Evolutionary conservation across 192 early-diverging fungal species (phyloP).

Genomic region (Dispira simplex): DNA sequence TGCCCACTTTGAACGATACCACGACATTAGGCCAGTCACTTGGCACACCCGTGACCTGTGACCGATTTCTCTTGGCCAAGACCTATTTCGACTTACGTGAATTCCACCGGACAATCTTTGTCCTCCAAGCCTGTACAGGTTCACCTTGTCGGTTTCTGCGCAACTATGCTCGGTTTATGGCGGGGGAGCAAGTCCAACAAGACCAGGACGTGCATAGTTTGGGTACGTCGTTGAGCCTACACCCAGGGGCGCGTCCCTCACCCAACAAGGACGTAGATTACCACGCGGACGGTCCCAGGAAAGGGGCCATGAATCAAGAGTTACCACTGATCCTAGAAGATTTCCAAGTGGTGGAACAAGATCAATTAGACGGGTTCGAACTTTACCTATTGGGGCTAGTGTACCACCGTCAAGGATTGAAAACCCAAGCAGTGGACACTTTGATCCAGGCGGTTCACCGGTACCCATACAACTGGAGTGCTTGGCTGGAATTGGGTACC

Average conservation of each 20-base stretch:
- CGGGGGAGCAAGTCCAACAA: constrained; percentile 19
- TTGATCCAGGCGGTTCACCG: constrained; percentile 46
- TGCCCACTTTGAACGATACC: too few species aligned
- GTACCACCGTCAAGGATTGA: constrained; percentile 17
- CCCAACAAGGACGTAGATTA: background rate
- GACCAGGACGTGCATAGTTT: constrained; percentile 2
- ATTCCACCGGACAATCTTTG: constrained; percentile 41
- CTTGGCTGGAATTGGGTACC: constrained; percentile 65
- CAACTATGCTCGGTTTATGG: constrained; percentile 63
- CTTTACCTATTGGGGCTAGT: constrained; percentile 21
- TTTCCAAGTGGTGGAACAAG: constrained; percentile 14
- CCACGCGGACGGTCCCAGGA: background rate
- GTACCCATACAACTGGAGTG: constrained; percentile 83
- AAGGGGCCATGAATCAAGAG: constrained; percentile 10
- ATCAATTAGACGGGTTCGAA: constrained; percentile 19
- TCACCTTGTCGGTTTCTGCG: constrained; percentile 51
- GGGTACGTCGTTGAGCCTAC: too few species aligned
- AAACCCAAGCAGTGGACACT: constrained; percentile 26
- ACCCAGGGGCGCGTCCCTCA: too few species aligned
- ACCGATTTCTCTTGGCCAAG: constrained; percentile 42
- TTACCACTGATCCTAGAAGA: constrained; percentile 22
- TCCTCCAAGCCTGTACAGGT: constrained; percentile 29
- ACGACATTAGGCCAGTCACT: too few species aligned
- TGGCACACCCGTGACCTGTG: background rate
- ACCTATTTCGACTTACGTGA: constrained; percentile 58